These are phyloP conservation scores for Paraurostyla sp. DNA, from an alignment of 73 alveolate species.

Conservation along the genomic window DNA sequence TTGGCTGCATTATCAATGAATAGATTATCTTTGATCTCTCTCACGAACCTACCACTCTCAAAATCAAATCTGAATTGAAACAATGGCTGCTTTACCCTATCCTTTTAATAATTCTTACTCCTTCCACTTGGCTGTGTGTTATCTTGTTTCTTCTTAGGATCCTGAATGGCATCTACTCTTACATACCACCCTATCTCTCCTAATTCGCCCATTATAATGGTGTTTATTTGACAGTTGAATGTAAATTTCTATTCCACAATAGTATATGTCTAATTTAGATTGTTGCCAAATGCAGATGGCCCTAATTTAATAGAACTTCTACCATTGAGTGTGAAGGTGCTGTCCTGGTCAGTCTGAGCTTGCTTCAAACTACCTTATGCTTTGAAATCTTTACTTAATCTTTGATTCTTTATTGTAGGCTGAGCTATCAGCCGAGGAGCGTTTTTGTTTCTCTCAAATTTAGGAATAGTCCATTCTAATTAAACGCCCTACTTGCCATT, in stretches of 20 bases:
- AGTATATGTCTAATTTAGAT: not conserved
- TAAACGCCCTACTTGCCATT: slow-evolving; percentile 24
- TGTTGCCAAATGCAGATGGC: not conserved
- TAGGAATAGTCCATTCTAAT: slow-evolving; percentile 48
- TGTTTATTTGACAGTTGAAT: not conserved
- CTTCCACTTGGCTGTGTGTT: not conserved
- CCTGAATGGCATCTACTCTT: not conserved
- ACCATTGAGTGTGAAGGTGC: not conserved
- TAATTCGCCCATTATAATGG: slow-evolving; percentile 45
- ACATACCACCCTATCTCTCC: slow-evolving; percentile 65
- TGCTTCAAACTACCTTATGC: not conserved
- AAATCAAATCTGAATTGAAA: slow-evolving; percentile 48
- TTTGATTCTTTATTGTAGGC: not conserved
- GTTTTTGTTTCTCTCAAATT: slow-evolving; percentile 39
- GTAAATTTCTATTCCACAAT: slow-evolving; percentile 10
- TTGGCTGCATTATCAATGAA: not conserved
- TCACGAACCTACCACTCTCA: slow-evolving; percentile 16
- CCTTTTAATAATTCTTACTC: not conserved
- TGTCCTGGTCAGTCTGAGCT: not conserved
- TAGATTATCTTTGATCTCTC: slow-evolving; percentile 29
- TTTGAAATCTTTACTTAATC: not conserved
- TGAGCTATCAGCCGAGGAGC: not conserved
- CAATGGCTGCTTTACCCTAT: slow-evolving; percentile 44
- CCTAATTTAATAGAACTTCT: slow-evolving; percentile 11
- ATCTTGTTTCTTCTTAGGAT: not conserved